Evolutionary conservation across 2,329 filamentous ascomycete genomes (phyloP), one percentile per base, ranked within the genome.

Genomic region (Cadophora sp.): DNA sequence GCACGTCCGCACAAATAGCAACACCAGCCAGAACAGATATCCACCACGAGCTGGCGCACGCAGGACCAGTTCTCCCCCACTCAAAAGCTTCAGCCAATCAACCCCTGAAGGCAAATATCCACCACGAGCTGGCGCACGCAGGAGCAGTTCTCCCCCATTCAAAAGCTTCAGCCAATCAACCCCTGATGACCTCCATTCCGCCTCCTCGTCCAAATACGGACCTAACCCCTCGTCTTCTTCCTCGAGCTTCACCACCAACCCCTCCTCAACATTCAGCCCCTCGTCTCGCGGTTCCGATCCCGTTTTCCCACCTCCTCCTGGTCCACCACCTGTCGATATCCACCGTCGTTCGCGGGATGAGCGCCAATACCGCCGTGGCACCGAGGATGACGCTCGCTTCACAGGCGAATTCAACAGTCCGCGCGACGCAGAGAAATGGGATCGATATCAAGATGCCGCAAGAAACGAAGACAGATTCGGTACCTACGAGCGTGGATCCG

Each of bases 381-480:
- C 66, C 5, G 74, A 75, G 9, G 74, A 75, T 3, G 73, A 74
- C 11, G 39, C 63, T 4, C 66, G 68, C 51, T 66, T 70, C 20
- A 51, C 69, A 16, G 71, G 66, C 33, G 74, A 76, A 8, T 73
- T 76, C 48, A 74, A 70, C 24, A 73, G 71, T 68, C 75, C 75
- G 3, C 67, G 73, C 48, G 74, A 76, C 64, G 74, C 75, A 18
- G 75, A 76, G 64, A 71, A 69, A 56, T 76, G 71, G 71, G 75
- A 76, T 66, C 66, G 74, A 8, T 68, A 73, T 13, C 69, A 72
- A 36, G 74, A 75, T 24, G 60, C 47, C 14, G 58, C 43, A 27
- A 53, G 51, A 58, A 62, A 30, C 27, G n/a, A 48, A 6, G 63
- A 65, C 1, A 53, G 62, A 30, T 58, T 48, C 30, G 36, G 47